phyloP scores from a whole-genome alignment of 1,139 yeast genomes.

The Taphrina betulina region DNA sequence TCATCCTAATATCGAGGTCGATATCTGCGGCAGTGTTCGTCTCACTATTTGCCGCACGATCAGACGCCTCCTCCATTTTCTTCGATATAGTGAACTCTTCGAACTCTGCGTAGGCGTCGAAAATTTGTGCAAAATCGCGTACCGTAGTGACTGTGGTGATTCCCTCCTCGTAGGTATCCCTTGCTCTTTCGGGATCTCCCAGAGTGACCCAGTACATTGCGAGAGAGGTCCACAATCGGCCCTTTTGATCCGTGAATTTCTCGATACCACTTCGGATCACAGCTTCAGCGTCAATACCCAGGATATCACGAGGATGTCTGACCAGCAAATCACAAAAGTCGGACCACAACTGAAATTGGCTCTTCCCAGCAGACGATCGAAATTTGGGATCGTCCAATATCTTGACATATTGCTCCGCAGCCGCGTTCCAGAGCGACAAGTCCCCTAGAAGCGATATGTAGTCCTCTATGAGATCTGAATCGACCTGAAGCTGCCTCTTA shows the following conservation, averaged over 20 bases:
- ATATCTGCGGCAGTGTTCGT: slow-evolving; percentile 38
- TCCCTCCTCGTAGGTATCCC: slow-evolving; percentile 55
- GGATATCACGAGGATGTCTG: slow-evolving; percentile 40
- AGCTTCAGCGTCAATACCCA: slow-evolving; percentile 43
- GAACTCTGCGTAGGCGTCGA: slow-evolving; percentile 62
- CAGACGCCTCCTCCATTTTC: slow-evolving; percentile 45
- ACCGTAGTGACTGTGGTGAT: slow-evolving; percentile 52
- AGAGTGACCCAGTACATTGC: slow-evolving; percentile 52
- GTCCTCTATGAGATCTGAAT: slow-evolving; percentile 46
- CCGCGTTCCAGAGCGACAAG: slow-evolving; percentile 40
- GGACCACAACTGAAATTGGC: slow-evolving; percentile 51
- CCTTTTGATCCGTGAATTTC: slow-evolving; percentile 63
- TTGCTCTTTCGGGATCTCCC: slow-evolving; percentile 48
- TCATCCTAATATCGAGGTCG: slow-evolving; percentile 51
- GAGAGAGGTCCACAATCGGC: slow-evolving; percentile 53
- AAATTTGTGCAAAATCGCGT: slow-evolving; percentile 63
- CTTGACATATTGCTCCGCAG: slow-evolving; percentile 42
- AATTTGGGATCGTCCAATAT: slow-evolving; percentile 45
- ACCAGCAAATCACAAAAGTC: slow-evolving; percentile 53
- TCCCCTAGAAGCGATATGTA: slow-evolving; percentile 42
- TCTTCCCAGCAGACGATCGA: slow-evolving; percentile 45
- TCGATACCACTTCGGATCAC: slow-evolving; percentile 48
- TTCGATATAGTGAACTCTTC: slow-evolving; percentile 55
- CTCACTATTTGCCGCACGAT: slow-evolving; percentile 35
- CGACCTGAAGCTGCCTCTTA: slow-evolving; percentile 50